phyloP scores from a whole-genome alignment of 2,329 filamentous ascomycete species.

The Pseudovirgaria hyperparasitica region DNA sequence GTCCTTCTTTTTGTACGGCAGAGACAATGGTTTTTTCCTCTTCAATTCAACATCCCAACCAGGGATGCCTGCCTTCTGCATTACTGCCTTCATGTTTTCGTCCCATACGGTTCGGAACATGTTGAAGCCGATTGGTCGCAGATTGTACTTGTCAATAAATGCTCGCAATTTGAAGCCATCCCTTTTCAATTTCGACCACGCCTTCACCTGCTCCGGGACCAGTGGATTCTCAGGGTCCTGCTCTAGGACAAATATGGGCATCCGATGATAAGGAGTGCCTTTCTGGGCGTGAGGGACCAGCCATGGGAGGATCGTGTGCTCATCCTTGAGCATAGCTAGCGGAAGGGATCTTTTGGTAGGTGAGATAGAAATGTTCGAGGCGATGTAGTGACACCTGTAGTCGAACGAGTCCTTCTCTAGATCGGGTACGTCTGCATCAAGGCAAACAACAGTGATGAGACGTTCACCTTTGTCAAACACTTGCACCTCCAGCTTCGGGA shows the following conservation, averaged over 20 bases:
- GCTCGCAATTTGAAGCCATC: slow-evolving; percentile 64
- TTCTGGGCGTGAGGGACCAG: slow-evolving; percentile 77
- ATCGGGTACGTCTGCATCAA: slow-evolving; percentile 85
- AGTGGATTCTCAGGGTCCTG: slow-evolving; percentile 52
- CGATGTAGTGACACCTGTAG: slow-evolving; percentile 78
- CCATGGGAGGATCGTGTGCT: slow-evolving; percentile 66
- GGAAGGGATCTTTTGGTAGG: slow-evolving; percentile 32
- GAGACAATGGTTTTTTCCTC: slow-evolving; percentile 58
- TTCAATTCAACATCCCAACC: slow-evolving; percentile 78
- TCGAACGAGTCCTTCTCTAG: slow-evolving; percentile 61
- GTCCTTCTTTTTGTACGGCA: slow-evolving; percentile 50
- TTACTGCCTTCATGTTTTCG: slow-evolving; percentile 72
- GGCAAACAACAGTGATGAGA: slow-evolving; percentile 69
- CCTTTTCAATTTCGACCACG: slow-evolving; percentile 56
- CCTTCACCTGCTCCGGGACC: slow-evolving; percentile 37
- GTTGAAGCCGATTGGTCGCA: slow-evolving; percentile 67
- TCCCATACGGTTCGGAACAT: slow-evolving; percentile 89
- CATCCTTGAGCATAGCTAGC: slow-evolving; percentile 27
- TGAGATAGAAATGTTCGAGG: slow-evolving; percentile 56
- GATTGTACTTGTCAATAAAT: slow-evolving; percentile 55
- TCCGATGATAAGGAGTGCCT: slow-evolving; percentile 80
- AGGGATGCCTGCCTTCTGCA: slow-evolving; percentile 62
- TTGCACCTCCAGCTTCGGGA: slow-evolving; percentile 70
- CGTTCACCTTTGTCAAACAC: slow-evolving; percentile 72
- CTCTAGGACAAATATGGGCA: slow-evolving; percentile 72